Evolutionary conservation across 148 eudicot species (phyloP).

Genomic region (Pouteria glomerata): DNA sequence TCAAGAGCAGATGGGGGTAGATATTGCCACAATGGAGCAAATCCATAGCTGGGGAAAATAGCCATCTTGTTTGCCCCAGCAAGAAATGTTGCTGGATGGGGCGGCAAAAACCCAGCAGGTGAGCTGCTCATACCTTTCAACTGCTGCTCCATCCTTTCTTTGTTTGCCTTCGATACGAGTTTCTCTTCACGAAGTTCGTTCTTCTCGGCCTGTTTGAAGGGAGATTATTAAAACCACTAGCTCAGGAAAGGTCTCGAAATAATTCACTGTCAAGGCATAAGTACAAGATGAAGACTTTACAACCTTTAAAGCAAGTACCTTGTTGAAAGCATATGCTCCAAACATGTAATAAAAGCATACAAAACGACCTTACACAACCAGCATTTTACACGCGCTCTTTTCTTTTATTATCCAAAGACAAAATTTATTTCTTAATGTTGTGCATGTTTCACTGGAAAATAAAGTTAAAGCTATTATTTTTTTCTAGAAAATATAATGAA

Average conservation of each 20-base stretch:
- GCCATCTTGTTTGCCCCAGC: slow-evolving; percentile 64
- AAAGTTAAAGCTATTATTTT: background rate
- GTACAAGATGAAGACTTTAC: too few species aligned
- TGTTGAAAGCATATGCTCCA: background rate
- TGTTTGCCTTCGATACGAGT: slow-evolving; percentile 50
- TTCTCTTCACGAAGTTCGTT: slow-evolving; percentile 97
- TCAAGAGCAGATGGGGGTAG: slow-evolving; percentile 58
- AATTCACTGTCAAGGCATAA: too few species aligned
- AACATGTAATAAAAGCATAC: background rate
- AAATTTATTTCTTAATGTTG: too few species aligned
- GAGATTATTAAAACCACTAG: background rate
- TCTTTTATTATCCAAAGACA: background rate
- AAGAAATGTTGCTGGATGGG: slow-evolving; percentile 50
- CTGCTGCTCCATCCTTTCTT: slow-evolving; percentile 74
- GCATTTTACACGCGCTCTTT: background rate
- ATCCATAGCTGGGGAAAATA: slow-evolving; percentile 64
- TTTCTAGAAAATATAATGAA: background rate
- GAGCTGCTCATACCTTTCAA: slow-evolving; percentile 40
- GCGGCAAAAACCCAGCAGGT: slow-evolving; percentile 44
- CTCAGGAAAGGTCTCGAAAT: too few species aligned
- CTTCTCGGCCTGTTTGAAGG: slow-evolving; percentile 68
- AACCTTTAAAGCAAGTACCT: too few species aligned
- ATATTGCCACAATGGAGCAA: slow-evolving; percentile 89
- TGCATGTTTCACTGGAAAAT: too few species aligned
- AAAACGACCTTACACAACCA: background rate